Percentiles rank a stretch among this genome's conserved stretches.
These are phyloP conservation scores for Panaeolus cyanescens DNA, from an alignment of 768 basidiomycete genomes.

Conservation along the genomic window DNA sequence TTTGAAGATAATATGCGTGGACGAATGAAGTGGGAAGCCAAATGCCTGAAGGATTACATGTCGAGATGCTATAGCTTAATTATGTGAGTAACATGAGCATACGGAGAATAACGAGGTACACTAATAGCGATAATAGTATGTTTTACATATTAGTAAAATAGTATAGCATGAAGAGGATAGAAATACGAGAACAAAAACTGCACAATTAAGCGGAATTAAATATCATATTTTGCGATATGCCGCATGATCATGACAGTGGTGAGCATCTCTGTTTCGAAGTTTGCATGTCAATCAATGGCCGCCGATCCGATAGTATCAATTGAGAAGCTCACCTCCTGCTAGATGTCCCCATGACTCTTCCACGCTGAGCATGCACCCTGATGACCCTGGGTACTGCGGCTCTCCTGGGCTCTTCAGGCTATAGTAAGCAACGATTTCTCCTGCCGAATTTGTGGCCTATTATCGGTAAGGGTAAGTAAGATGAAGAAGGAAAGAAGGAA, in stretches of 20 bases:
- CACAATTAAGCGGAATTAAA: conserved; percentile 5
- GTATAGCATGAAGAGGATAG: too few relatives aligned
- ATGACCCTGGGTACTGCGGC: conserved; percentile 52
- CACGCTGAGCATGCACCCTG: conserved; percentile 63
- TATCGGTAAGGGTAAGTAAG: background rate
- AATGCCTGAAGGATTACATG: too few relatives aligned
- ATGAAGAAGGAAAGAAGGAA: too few relatives aligned
- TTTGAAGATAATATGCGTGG: too few relatives aligned
- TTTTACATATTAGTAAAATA: too few relatives aligned
- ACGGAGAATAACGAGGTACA: too few relatives aligned
- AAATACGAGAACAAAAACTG: too few relatives aligned
- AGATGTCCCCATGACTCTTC: conserved; percentile 61
- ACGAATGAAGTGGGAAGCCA: too few relatives aligned
- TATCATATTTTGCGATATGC: conserved; percentile 49
- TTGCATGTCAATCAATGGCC: conserved; percentile 5
- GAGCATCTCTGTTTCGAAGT: conserved; percentile 48
- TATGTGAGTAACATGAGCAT: too few relatives aligned
- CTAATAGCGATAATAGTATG: too few relatives aligned
- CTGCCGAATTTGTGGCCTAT: conserved; percentile 57
- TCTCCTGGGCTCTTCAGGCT: conserved; percentile 56
- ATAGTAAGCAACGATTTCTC: conserved; percentile 61
- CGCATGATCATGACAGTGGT: conserved; percentile 67
- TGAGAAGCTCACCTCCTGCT: conserved; percentile 47
- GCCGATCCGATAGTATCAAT: background rate
- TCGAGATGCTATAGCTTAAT: too few relatives aligned